Evolutionary conservation across 2,329 filamentous ascomycete species (phyloP).

Genomic region (Coniochaeta prunicola): DNA sequence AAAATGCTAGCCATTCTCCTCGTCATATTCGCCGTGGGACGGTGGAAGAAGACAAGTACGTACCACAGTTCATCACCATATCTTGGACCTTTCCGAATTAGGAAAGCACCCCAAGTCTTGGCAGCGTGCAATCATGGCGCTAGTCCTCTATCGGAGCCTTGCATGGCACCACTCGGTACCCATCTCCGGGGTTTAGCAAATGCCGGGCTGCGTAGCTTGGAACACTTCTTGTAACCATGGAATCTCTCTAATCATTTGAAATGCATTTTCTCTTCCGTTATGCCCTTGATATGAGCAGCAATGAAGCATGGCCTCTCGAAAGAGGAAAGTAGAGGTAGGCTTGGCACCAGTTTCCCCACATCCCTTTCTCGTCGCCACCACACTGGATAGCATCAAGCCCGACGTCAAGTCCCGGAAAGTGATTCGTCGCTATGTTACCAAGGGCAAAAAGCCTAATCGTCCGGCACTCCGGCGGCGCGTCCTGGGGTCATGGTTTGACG

Average conservation of each 20-base stretch:
- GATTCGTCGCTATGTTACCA: neutral
- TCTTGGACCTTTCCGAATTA: neutral
- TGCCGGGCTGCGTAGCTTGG: neutral
- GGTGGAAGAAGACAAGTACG: too few relatives aligned
- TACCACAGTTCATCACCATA: neutral
- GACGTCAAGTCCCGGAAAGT: neutral
- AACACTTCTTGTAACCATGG: neutral
- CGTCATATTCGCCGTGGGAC: too few relatives aligned
- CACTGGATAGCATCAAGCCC: neutral
- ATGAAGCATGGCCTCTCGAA: neutral
- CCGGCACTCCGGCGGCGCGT: neutral
- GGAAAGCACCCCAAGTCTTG: neutral
- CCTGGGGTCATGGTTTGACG: neutral
- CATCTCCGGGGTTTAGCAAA: neutral
- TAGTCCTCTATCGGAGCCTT: neutral
- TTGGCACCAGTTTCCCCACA: neutral
- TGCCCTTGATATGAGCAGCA: neutral
- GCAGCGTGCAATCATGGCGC: neutral
- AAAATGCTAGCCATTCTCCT: too few relatives aligned
- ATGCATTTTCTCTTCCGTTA: neutral
- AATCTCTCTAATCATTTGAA: neutral
- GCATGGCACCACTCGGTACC: neutral
- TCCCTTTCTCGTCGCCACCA: neutral
- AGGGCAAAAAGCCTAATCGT: neutral
- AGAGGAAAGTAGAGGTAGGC: neutral